Evolutionary conservation across 305 asterid species (phyloP).

Genomic region (Ruellia speciosa): DNA sequence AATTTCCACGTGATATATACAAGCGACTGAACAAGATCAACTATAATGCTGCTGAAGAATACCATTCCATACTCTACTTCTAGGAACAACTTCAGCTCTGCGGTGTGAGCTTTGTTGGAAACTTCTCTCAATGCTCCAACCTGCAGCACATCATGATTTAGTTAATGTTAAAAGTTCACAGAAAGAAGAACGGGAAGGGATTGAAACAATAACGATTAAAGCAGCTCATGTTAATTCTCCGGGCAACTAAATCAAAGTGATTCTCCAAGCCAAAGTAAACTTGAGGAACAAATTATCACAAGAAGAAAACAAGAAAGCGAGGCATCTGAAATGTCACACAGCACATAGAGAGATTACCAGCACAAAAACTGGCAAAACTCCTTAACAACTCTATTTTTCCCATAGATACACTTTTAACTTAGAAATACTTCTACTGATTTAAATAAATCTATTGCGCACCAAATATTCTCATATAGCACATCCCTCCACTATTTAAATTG

Average conservation of each 20-base stretch:
- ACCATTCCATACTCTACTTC: conserved; percentile 76
- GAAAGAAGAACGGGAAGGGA: conserved; percentile 7
- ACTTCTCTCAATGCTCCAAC: conserved; percentile 87
- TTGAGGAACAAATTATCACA: background rate
- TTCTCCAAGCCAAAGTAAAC: background rate
- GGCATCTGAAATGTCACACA: background rate
- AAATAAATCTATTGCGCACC: background rate
- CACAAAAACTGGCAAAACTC: background rate
- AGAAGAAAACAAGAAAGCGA: background rate
- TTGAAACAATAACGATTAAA: background rate
- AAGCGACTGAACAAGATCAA: conserved; percentile 7
- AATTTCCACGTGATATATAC: conserved; percentile 4
- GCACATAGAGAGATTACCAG: too few species aligned
- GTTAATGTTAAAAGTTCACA: background rate
- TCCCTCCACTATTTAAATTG: background rate
- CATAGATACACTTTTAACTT: too few species aligned
- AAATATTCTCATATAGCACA: background rate
- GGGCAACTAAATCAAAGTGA: background rate
- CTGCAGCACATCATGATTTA: conserved; percentile 30
- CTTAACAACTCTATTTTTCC: too few species aligned
- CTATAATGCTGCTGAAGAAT: conserved; percentile 15
- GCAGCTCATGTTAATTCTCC: background rate
- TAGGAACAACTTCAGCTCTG: conserved; percentile 79
- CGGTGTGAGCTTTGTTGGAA: conserved; percentile 70
- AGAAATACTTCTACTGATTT: too few species aligned